These are phyloP conservation scores for Russula olivacea DNA, from an alignment of 768 basidiomycete genomes.

Conservation along the genomic window DNA sequence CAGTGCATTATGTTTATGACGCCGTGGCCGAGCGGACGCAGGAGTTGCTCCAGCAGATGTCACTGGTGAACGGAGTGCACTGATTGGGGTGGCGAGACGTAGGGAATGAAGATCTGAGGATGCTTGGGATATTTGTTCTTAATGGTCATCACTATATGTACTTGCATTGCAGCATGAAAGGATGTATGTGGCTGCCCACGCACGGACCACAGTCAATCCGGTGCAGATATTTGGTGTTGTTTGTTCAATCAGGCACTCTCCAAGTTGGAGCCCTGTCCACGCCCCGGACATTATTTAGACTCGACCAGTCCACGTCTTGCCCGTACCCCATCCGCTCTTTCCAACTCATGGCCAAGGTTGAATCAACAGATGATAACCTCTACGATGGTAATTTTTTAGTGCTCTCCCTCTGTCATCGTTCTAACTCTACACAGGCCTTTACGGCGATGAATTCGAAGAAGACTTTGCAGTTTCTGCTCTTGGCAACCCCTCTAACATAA, in stretches of 20 bases:
- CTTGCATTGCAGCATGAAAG: slow-evolving; percentile 7
- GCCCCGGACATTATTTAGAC: not conserved
- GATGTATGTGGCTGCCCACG: slow-evolving; percentile 4
- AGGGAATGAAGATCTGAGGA: slow-evolving; percentile 3
- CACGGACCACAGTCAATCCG: slow-evolving; percentile 5
- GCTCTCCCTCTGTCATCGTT: not conserved
- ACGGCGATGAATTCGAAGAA: slow-evolving; percentile 27
- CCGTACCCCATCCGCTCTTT: not conserved
- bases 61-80: slow-evolving; percentile 31
- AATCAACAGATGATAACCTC: slow-evolving; percentile 23
- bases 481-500: slow-evolving; percentile 7
- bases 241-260: not conserved
- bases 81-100: slow-evolving; percentile 8
- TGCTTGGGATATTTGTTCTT: slow-evolving; percentile 12
- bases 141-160: slow-evolving; percentile 22
- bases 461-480: slow-evolving; percentile 20
- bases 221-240: slow-evolving; percentile 12
- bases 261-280: not conserved
- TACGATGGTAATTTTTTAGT: slow-evolving; percentile 16
- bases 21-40: slow-evolving; percentile 79
- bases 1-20: slow-evolving; percentile 81
- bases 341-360: slow-evolving; percentile 20
- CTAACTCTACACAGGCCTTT: slow-evolving; percentile 17
- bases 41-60: slow-evolving; percentile 42
- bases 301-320: not conserved